Evolutionary conservation across 2,329 filamentous ascomycete species (phyloP).

Genomic region (Fusarium haematococcum): DNA sequence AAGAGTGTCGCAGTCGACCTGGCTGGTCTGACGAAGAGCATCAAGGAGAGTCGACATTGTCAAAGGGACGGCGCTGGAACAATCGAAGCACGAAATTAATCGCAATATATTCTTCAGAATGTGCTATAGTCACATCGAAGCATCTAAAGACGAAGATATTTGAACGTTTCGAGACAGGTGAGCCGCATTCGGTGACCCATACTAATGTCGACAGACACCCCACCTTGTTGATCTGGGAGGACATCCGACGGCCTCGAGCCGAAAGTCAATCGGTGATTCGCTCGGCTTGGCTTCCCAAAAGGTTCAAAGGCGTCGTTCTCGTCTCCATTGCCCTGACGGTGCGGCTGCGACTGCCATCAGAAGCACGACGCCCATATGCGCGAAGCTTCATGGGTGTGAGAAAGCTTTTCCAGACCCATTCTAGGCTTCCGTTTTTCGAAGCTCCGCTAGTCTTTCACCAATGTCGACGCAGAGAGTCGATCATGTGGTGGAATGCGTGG

Average conservation of each 20-base stretch:
- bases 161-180: conserved; percentile 5
- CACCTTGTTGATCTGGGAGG: conserved; percentile 3
- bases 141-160: neutral
- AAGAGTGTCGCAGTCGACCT: conserved; percentile 53
- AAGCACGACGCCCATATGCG: neutral
- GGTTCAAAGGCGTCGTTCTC: conserved; percentile 13
- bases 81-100: neutral
- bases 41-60: conserved; percentile 45
- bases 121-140: neutral
- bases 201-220: conserved; percentile 16
- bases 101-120: conserved; percentile 4
- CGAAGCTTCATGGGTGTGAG: neutral
- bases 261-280: conserved; percentile 18
- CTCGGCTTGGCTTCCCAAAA: conserved; percentile 32
- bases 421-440: conserved; percentile 25
- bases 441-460: conserved; percentile 14
- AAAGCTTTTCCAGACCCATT: conserved; percentile 4
- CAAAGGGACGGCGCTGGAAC: neutral
- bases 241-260: conserved; percentile 12
- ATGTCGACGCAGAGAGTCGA: conserved; percentile 16
- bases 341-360: conserved; percentile 29
- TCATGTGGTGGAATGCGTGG: conserved; percentile 38
- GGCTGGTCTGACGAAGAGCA: conserved; percentile 43
- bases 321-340: conserved; percentile 22
- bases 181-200: neutral